Evolutionary conservation across 495 filamentous ascomycete genomes (phyloP), one percentile per base, ranked within the genome.

Genomic region (Recurvomyces mirabilis): DNA sequence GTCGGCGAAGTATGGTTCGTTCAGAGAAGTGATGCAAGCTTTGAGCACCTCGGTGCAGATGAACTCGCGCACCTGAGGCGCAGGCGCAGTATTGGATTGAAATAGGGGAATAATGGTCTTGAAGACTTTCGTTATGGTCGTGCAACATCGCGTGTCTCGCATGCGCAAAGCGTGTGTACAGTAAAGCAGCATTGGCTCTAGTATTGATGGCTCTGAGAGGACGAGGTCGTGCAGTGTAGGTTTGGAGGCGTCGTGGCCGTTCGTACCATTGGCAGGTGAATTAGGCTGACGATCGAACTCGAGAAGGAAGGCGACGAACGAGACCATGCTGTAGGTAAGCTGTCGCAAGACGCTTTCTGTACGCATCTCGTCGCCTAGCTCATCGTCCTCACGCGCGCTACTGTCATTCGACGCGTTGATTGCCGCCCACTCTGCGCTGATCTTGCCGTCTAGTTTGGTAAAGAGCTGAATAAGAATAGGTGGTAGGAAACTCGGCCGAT

Each of bases 1-100:
- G 45, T 99, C 91, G 30, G 94, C 88, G 53, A 96, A 96, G 58
- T 96, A 95, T 0, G 86, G 76, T 43, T 96, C 91, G 61, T 96
- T 81, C 23, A 99, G 72, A 12, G 84, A 89, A 17, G 85, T 81
- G 61, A 93, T 84, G 48, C 79, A 83, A 0, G 82, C 78, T 65
- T 80, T 82, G 18, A 93, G 70, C 3, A 89, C 84, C 47, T 93
- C 84, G 21, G 74, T 80, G 45, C 72, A 82, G 53, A 96, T 87
- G 53, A 91, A 99, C 56, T 95, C 87, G 49, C 87, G 82, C 44
- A 96, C 88, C 24, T 78, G 79, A 1, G 72, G 57, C 0, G 73
- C 73, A 4, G 82, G 74, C 26, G 59, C 66, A 30, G 72, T 63
- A 40, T 60, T 62, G 10, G 65, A 66, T 18, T 42, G 68, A 52